These are phyloP conservation scores for Chlamydomonas asymmetrica DNA, from an alignment of 139 green algal species.

Conservation along the genomic window DNA sequence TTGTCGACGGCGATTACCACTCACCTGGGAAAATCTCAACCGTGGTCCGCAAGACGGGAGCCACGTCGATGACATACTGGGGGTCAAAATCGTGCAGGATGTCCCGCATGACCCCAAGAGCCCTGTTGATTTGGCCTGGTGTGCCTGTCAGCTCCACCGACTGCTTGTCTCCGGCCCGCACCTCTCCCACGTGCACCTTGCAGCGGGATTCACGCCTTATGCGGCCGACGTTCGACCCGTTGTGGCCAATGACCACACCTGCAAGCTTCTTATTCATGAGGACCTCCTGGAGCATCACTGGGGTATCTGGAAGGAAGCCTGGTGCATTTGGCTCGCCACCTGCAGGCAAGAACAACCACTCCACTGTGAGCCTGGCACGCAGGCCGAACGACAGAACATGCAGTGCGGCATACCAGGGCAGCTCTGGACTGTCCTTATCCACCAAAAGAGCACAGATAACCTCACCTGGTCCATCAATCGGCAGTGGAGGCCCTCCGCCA, in stretches of 20 bases:
- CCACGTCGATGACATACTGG: constrained; percentile 18
- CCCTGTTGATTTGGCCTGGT: not conserved
- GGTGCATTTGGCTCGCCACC: too few relatives aligned
- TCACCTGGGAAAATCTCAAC: constrained; percentile 31
- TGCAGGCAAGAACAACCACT: too few relatives aligned
- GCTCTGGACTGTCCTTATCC: too few relatives aligned
- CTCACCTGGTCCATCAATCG: too few relatives aligned
- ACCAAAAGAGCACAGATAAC: too few relatives aligned
- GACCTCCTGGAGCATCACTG: constrained; percentile 25
- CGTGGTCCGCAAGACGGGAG: constrained; percentile 14
- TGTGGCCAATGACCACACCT: constrained; percentile 14
- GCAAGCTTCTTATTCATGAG: constrained; percentile 15
- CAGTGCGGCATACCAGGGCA: too few relatives aligned
- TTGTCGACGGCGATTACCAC: too few relatives aligned
- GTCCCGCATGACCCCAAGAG: constrained; percentile 2
- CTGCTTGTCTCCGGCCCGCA: constrained; percentile 11
- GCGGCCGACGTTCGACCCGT: constrained; percentile 15
- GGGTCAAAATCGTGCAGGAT: constrained; percentile 21
- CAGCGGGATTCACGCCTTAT: constrained; percentile 16
- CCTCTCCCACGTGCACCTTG: constrained; percentile 24
- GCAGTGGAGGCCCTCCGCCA: too few relatives aligned
- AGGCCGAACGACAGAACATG: too few relatives aligned
- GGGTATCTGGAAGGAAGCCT: constrained; percentile 15
- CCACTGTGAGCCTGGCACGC: too few relatives aligned
- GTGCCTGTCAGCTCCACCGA: constrained; percentile 24